phyloP scores from a whole-genome alignment of 352 stramenopile genomes.

The Phytophthora cryptogea region DNA sequence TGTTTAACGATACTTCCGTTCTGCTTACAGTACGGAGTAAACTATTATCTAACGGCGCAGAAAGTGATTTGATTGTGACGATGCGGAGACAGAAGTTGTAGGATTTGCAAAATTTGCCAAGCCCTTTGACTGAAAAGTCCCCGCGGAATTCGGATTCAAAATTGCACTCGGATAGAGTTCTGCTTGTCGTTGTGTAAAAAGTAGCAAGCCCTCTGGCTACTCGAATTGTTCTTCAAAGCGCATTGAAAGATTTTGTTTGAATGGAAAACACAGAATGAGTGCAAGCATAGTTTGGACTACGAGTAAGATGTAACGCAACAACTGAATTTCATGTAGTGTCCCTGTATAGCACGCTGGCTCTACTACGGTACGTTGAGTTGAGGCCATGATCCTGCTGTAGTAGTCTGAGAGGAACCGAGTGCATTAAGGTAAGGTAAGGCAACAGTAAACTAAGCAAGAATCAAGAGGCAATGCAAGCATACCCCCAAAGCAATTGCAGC shows the following conservation, averaged over 20 bases:
- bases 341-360: neutral
- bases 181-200: no score
- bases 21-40: conserved; percentile 14
- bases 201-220: no score
- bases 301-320: neutral
- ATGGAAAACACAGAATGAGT: no score
- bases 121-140: no score
- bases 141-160: no score
- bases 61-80: conserved; percentile 27
- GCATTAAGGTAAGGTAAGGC: neutral
- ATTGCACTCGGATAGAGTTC: no score
- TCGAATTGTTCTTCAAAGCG: no score
- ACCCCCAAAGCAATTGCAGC: conserved; percentile 54
- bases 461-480: conserved; percentile 1
- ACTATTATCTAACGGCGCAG: neutral
- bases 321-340: neutral
- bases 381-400: conserved; percentile 38
- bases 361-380: conserved; percentile 10
- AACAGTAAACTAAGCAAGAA: neutral
- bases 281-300: neutral
- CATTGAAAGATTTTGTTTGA: no score
- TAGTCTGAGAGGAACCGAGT: conserved; percentile 15
- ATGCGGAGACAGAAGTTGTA: conserved; percentile 11
- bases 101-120: no score
- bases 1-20: conserved; percentile 6